These are phyloP conservation scores for Vaccinium macrocarpon DNA, from an alignment of 148 eudicot genomes.

Conservation along the genomic window DNA sequence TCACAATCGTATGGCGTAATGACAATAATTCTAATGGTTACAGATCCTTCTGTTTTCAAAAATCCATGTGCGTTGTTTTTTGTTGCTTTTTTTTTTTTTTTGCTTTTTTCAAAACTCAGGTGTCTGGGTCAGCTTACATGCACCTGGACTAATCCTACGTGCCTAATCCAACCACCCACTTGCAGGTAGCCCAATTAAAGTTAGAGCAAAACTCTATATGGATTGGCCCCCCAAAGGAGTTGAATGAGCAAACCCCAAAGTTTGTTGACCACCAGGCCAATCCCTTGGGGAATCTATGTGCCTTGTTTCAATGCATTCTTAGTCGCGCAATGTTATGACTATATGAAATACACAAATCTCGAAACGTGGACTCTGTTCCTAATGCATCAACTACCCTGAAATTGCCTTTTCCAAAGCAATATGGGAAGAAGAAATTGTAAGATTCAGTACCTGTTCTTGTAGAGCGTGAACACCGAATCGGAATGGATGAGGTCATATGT, in stretches of 20 bases:
- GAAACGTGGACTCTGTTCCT: background rate
- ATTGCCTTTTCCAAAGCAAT: background rate
- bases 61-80: background rate
- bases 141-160: no score
- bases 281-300: no score
- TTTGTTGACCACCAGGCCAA: no score
- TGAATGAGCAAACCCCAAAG: no score
- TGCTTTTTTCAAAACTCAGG: no score
- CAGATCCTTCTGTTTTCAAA: background rate
- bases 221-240: no score
- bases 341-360: background rate
- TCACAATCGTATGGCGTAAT: background rate
- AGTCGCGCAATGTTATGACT: background rate
- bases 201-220: no score
- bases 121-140: no score
- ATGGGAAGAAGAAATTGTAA: background rate
- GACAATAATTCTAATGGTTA: background rate
- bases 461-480: conserved; percentile 59
- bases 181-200: no score
- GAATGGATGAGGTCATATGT: conserved; percentile 75
- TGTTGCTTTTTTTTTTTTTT: background rate
- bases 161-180: no score
- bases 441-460: conserved; percentile 43
- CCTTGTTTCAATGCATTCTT: background rate
- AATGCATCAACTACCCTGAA: background rate